Evolutionary conservation across 768 basidiomycete species (phyloP).

Genomic region (Phallus indusiatus): DNA sequence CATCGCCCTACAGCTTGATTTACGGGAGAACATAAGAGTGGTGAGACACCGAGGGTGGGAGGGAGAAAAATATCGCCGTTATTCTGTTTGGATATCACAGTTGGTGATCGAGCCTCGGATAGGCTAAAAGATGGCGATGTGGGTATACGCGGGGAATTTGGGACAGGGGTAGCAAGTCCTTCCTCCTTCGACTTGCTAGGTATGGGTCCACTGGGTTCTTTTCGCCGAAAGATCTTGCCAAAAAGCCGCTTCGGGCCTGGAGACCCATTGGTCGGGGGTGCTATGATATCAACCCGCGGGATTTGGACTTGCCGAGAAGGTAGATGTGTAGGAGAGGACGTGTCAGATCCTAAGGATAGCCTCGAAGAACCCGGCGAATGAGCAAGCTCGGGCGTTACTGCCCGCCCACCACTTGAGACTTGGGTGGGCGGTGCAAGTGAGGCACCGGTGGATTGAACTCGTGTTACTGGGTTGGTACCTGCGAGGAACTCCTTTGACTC

Average conservation of each 20-base stretch:
- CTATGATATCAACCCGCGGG: not conserved
- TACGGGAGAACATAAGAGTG: conserved; percentile 45
- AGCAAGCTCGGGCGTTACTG: conserved; percentile 6
- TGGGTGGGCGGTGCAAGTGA: not conserved
- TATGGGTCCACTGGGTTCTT: conserved; percentile 16
- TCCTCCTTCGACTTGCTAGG: not conserved
- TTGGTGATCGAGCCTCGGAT: conserved; percentile 1
- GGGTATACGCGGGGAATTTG: conserved; percentile 5
- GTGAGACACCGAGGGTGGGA: conserved; percentile 59
- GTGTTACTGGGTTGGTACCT: conserved; percentile 12
- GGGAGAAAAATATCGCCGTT: conserved; percentile 25
- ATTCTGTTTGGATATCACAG: not conserved
- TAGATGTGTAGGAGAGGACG: not conserved
- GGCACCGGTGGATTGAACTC: not conserved
- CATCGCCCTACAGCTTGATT: conserved; percentile 30
- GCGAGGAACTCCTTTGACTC: conserved; percentile 23
- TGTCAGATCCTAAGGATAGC: conserved; percentile 21
- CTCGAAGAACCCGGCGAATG: conserved; percentile 25
- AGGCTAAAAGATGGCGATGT: conserved; percentile 9
- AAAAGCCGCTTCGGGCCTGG: conserved; percentile 51
- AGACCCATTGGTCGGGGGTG: conserved; percentile 20
- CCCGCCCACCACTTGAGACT: not conserved
- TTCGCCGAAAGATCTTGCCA: conserved; percentile 62
- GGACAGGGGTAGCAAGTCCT: conserved; percentile 13
- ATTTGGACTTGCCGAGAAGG: conserved; percentile 16